phyloP scores from a whole-genome alignment of 1,284 basidiomycete genomes.

The Apiotrichum brassicae region DNA sequence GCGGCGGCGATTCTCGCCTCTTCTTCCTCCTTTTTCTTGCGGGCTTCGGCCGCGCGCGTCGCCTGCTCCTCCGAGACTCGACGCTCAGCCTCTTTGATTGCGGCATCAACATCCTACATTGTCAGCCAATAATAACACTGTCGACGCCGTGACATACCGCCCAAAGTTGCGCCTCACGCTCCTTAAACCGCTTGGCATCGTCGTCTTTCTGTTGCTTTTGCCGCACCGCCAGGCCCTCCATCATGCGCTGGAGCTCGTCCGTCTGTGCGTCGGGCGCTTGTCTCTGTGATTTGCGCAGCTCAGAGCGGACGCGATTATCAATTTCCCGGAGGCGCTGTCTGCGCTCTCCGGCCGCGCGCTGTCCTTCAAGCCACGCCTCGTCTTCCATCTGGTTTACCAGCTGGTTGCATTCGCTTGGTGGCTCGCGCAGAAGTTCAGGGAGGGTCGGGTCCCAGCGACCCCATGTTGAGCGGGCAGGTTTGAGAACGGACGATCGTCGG shows the following conservation, averaged over 20 bases:
- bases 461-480: neutral
- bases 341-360: constrained; percentile 4
- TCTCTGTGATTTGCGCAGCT: constrained; percentile 14
- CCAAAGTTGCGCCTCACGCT: constrained; percentile 37
- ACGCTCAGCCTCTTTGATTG: constrained; percentile 23
- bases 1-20: constrained; percentile 20
- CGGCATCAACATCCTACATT: constrained; percentile 35
- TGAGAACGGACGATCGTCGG: neutral
- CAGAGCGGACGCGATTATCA: constrained; percentile 9
- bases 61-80: constrained; percentile 20
- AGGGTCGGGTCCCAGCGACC: constrained; percentile 8
- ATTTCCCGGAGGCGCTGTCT: constrained; percentile 3
- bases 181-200: constrained; percentile 22
- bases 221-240: constrained; percentile 31
- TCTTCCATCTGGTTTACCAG: constrained; percentile 34
- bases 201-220: constrained; percentile 32
- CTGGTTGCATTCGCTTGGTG: constrained; percentile 23
- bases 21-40: constrained; percentile 21
- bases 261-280: constrained; percentile 19
- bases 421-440: constrained; percentile 21
- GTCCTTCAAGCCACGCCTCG: constrained; percentile 25
- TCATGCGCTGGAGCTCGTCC: constrained; percentile 29
- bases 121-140: neutral
- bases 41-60: constrained; percentile 7
- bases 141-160: constrained; percentile 22